A percentile compares a stretch with the other conserved stretches of the same genome.
These are phyloP conservation scores for Amylocarpus encephaloides DNA, from an alignment of 2,329 filamentous ascomycete species.

Conservation along the genomic window DNA sequence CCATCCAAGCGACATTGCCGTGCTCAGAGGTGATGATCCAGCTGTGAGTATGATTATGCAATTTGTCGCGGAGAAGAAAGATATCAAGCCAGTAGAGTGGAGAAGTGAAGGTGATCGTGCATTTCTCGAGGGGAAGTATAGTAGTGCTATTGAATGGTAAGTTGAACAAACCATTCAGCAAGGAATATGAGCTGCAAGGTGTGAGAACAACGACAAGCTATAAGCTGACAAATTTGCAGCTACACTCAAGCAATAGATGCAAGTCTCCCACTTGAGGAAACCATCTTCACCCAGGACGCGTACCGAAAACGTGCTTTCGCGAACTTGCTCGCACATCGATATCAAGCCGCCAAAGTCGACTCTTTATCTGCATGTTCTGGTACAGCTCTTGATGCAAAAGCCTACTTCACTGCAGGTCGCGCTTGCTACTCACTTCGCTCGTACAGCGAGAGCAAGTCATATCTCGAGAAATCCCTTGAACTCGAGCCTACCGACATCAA, in stretches of 20 bases:
- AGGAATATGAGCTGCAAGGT: not conserved
- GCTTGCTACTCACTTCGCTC: constrained; percentile 12
- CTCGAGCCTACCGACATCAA: constrained; percentile 8
- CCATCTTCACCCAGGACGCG: constrained; percentile 1
- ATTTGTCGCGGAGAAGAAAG: constrained; percentile 11
- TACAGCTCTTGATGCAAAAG: constrained; percentile 8
- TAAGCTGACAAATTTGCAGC: not conserved
- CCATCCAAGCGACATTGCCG: constrained; percentile 19
- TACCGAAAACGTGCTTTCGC: constrained; percentile 15
- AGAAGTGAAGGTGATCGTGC: constrained; percentile 15
- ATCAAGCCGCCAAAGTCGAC: constrained; percentile 11
- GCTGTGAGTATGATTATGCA: constrained; percentile 18
- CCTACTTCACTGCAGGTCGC: constrained; percentile 13
- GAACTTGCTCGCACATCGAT: constrained; percentile 12
- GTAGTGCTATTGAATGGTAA: constrained; percentile 15
- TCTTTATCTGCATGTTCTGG: constrained; percentile 11
- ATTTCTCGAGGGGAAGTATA: constrained; percentile 13
- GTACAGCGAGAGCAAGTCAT: constrained; percentile 9
- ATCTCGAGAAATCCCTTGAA: constrained; percentile 10
- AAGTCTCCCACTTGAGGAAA: not conserved
- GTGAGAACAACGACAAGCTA: not conserved
- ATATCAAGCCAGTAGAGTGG: constrained; percentile 12
- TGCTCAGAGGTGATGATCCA: constrained; percentile 17
- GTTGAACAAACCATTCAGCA: not conserved
- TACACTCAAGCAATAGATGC: constrained; percentile 15